These are phyloP conservation scores for Gossypium trilobum DNA, from an alignment of 441 rosid genomes.

Conservation along the genomic window DNA sequence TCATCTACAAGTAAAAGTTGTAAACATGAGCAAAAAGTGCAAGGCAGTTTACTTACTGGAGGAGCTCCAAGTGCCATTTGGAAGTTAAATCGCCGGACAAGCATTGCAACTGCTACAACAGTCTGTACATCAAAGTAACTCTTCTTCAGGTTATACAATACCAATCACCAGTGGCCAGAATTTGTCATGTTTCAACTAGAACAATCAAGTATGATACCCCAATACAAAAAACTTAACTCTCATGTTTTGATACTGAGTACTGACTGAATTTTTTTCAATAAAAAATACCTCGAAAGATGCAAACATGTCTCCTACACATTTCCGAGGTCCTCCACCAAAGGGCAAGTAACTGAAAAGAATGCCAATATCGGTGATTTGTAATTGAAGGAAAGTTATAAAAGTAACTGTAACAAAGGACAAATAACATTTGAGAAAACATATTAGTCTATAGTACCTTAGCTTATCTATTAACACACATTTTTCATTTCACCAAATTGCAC, in stretches of 20 bases:
- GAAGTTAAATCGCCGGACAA: conserved; percentile 67
- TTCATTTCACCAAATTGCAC: background rate
- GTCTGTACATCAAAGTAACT: conserved; percentile 36
- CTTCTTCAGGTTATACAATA: background rate
- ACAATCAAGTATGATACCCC: background rate
- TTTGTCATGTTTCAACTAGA: background rate
- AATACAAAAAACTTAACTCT: background rate
- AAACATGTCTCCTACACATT: conserved; percentile 95
- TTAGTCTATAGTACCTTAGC: background rate
- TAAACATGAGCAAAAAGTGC: background rate
- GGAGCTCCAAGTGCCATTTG: conserved; percentile 82
- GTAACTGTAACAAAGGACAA: background rate
- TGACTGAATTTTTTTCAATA: background rate
- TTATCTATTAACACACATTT: background rate
- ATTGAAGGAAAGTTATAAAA: background rate
- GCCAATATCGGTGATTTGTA: background rate
- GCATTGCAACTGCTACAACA: conserved; percentile 86
- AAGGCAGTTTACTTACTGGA: conserved; percentile 40
- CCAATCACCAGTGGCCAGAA: background rate
- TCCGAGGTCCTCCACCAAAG: conserved; percentile 93
- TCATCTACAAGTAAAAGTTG: background rate
- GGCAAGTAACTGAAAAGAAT: conserved; percentile 75
- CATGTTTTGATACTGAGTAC: background rate
- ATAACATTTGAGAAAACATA: background rate
- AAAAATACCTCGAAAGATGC: conserved; percentile 76